Conservation (phyloP, 352 stramenopile species). For the Discostella stelligera region DNA sequence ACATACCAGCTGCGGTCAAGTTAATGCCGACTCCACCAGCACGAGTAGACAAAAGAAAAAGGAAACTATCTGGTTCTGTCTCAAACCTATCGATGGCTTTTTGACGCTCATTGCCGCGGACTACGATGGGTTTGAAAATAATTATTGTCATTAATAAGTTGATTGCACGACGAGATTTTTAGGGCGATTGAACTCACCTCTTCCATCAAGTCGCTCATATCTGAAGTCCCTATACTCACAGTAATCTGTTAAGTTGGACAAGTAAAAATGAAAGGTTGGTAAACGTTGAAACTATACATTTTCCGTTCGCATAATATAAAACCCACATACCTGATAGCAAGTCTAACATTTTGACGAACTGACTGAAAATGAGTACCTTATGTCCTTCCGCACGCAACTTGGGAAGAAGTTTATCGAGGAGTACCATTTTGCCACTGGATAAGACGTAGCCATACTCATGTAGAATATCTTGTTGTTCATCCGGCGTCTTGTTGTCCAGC, state of each 20-base stretch:
- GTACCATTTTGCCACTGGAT: slow-evolving; percentile 93
- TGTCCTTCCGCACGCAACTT: slow-evolving; percentile 96
- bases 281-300: slow-evolving; percentile 28
- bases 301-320: slow-evolving; percentile 75
- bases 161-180: background rate
- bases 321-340: slow-evolving; percentile 84
- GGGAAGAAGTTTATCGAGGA: slow-evolving; percentile 98
- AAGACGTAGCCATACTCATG: slow-evolving; percentile 82
- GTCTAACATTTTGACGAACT: slow-evolving; percentile 99
- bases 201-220: slow-evolving; percentile 92
- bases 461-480: slow-evolving; percentile 78
- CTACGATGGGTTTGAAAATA: slow-evolving; percentile 21
- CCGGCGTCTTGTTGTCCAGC: slow-evolving; percentile 76
- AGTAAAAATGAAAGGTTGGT: background rate
- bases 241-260: slow-evolving; percentile 78
- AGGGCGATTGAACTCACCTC: slow-evolving; percentile 20
- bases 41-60: slow-evolving; percentile 93
- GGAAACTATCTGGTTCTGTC: slow-evolving; percentile 90
- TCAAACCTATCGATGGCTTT: slow-evolving; percentile 98
- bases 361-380: slow-evolving; percentile 98
- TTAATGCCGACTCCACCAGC: slow-evolving; percentile 97
- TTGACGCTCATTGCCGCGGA: slow-evolving; percentile 95
- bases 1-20: slow-evolving; percentile 84
- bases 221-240: slow-evolving; percentile 84
- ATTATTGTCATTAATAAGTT: background rate